Base-by-base conservation (phyloP, 495 filamentous ascomycete genomes). In the Annulohypoxylon stygium region DNA sequence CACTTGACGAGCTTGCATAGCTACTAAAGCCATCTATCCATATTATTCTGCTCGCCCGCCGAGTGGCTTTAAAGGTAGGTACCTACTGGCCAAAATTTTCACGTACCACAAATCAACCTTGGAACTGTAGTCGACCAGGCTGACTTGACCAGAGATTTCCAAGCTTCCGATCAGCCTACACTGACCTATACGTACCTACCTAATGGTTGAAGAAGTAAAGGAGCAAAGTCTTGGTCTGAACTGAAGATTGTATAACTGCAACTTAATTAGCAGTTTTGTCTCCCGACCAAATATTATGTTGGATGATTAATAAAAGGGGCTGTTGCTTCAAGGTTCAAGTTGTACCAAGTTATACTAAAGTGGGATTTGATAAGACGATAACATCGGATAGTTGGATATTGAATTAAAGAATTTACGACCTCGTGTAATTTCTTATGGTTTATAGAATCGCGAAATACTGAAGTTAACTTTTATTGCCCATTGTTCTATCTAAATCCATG, bases 351-450 rank as follows among this genome's bases (percentile, higher is more conserved):
- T 23, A 1, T 50, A 50, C 18, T 5, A 9, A 50, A 11, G 3
- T 50, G 18, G 6, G 11, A 8, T 57, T 9, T 20, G 59, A 61
- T 61, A 48, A 61, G 60, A 62, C 50, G 50, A 51, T 45, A 62
- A 45, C 25, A 10, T 26, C 5, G 18, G 6, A 10, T 26, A 26
- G 30, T 23, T 62, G 11, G 41, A 45, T 45, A 45, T 45, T 12
- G 41, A 45, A n/a, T 16, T 45, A 45, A 45, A 3, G n/a, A 45
- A 45, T 16, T 12, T 41, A 41, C 12, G 7, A 12, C 37, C 10
- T 12, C 10, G 6, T 6, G 34, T 11, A 11, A 3, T 11, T 41
- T 45, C 41, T 23, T n/a, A 45, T 16, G 16, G 41, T n/a, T 45
- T 45, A 16, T 41, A 47, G 6, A 57, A 37, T 36, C 4, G 10